phyloP scores from a whole-genome alignment of 2,329 filamentous ascomycete species.

The Nannizziopsis barbatae region DNA sequence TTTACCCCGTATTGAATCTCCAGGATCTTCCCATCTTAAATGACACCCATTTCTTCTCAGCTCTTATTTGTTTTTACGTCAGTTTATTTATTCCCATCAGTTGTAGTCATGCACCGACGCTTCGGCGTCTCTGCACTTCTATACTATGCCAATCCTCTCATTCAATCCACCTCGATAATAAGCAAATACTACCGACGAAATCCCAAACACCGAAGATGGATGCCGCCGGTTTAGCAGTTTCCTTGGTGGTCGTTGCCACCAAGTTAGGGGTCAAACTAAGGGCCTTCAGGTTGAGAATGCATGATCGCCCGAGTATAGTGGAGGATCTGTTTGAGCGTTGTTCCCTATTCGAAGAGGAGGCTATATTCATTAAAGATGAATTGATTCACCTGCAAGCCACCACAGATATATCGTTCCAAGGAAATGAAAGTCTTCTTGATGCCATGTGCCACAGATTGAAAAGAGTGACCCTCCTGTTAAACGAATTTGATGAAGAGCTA shows the following conservation, averaged over 20 bases:
- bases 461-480: not conserved
- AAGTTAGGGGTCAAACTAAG: conserved; percentile 3
- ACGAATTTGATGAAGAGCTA: conserved; percentile 6
- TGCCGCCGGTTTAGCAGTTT: conserved; percentile 4
- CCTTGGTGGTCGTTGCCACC: not conserved
- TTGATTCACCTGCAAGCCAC: conserved; percentile 2
- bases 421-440: not conserved
- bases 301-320: conserved; percentile 1
- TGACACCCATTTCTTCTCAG: not conserved
- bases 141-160: not conserved
- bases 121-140: not conserved
- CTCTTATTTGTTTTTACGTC: not conserved
- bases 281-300: conserved; percentile 4
- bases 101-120: conserved; percentile 1
- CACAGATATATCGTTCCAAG: conserved; percentile 2
- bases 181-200: not conserved
- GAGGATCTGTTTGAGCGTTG: conserved; percentile 7
- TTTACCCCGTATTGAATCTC: not conserved
- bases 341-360: conserved; percentile 4
- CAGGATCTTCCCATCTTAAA: not conserved
- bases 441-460: conserved; percentile 5
- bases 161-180: not conserved
- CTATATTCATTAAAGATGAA: conserved; percentile 1
- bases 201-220: conserved; percentile 6
- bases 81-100: not conserved